Percentiles rank a stretch among this genome's conserved stretches.
Evolutionary conservation across 23 red algal species (phyloP).

Genomic region (Chondrus crispus): DNA sequence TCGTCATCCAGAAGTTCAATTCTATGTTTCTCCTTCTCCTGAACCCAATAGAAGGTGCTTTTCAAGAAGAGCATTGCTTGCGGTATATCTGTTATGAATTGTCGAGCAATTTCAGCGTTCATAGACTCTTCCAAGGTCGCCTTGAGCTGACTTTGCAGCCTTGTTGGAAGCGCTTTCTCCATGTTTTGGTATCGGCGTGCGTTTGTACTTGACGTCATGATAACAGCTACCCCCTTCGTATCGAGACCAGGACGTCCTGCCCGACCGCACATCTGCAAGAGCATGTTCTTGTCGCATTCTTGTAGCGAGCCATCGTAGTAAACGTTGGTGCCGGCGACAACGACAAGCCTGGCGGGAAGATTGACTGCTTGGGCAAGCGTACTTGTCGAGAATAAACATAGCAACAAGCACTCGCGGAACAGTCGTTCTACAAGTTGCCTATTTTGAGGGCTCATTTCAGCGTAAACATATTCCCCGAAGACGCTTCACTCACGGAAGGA

Average conservation of each 20-base stretch:
- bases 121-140: conserved; percentile 26
- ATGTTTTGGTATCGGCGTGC: conserved; percentile 34
- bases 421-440: conserved; percentile 56
- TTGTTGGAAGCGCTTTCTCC: not conserved
- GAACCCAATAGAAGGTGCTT: conserved; percentile 64
- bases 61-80: conserved; percentile 35
- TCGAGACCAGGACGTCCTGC: conserved; percentile 64
- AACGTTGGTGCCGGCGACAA: conserved; percentile 50
- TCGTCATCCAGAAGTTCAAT: not conserved
- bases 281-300: conserved; percentile 55
- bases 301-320: conserved; percentile 32
- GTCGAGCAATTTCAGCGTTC: conserved; percentile 80
- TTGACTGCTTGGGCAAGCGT: conserved; percentile 85
- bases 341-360: conserved; percentile 71
- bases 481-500: no score
- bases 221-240: conserved; percentile 45
- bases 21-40: not conserved
- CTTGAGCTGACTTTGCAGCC: conserved; percentile 38
- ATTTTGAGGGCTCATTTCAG: conserved; percentile 35
- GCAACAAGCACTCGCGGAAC: conserved; percentile 38
- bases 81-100: conserved; percentile 55
- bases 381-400: conserved; percentile 60
- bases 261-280: conserved; percentile 66
- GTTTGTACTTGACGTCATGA: conserved; percentile 58
- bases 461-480: no score